phyloP scores from a whole-genome alignment of 768 basidiomycete genomes.

The Polyporus arcularius region DNA sequence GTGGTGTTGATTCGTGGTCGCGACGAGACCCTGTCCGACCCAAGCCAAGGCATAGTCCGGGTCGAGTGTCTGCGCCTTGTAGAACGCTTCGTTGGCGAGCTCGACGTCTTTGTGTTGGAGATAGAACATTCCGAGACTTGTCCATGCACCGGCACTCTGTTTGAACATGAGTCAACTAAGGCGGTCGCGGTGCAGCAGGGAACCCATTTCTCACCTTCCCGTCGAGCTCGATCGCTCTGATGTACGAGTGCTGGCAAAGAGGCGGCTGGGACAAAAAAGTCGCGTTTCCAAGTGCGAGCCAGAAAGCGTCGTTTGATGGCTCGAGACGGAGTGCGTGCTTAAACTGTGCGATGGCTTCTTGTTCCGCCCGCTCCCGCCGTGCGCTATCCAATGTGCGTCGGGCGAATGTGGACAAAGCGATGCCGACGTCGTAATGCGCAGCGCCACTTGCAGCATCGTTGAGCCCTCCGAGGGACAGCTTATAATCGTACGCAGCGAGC shows the following conservation, averaged over 20 bases:
- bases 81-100: conserved; percentile 83
- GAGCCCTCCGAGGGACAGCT: conserved; percentile 55
- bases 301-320: conserved; percentile 70
- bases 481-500: conserved; percentile 60
- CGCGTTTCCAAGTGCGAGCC: conserved; percentile 81
- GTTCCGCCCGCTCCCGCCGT: conserved; percentile 35
- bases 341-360: conserved; percentile 53
- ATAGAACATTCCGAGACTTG: conserved; percentile 86
- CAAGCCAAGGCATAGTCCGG: conserved; percentile 88
- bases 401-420: conserved; percentile 56
- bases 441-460: conserved; percentile 54
- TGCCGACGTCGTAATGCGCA: conserved; percentile 74
- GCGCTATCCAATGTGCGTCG: conserved; percentile 32
- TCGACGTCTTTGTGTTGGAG: conserved; percentile 76
- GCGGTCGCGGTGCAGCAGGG: background rate
- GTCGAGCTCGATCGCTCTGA: conserved; percentile 85
- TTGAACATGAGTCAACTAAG: background rate
- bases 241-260: conserved; percentile 88
- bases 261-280: conserved; percentile 67
- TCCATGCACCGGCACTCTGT: conserved; percentile 81
- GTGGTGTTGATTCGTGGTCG: conserved; percentile 56
- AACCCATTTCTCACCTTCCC: conserved; percentile 57
- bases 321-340: conserved; percentile 75
- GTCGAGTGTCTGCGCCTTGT: conserved; percentile 87
- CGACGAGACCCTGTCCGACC: conserved; percentile 85